These are phyloP conservation scores for Condylostoma magnum DNA, from an alignment of 169 alveolate species.

Conservation along the genomic window DNA sequence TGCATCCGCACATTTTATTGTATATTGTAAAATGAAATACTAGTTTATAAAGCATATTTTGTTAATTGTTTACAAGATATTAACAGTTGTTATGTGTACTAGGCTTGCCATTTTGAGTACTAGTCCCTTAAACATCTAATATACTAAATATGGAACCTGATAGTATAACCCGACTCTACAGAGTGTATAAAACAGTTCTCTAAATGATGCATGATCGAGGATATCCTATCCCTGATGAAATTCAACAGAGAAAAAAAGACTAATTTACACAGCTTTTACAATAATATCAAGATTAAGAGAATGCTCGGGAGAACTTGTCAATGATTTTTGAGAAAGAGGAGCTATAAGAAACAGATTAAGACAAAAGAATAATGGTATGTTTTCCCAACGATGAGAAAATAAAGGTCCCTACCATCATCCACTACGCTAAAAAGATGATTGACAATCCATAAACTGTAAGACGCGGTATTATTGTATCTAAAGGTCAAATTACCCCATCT, in stretches of 20 bases:
- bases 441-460: conserved; percentile 25
- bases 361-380: conserved; percentile 35
- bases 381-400: conserved; percentile 55
- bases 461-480: conserved; percentile 49
- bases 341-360: no score
- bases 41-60: no score
- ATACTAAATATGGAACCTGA: conserved; percentile 35
- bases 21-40: no score
- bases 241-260: no score
- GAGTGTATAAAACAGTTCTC: conserved; percentile 60
- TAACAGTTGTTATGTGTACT: no score
- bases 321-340: conserved; percentile 13
- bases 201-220: conserved; percentile 71
- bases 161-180: conserved; percentile 47
- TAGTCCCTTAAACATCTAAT: no score
- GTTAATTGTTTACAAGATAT: no score
- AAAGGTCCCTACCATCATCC: conserved; percentile 31
- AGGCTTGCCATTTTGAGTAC: no score
- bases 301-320: conserved; percentile 15
- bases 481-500: conserved; percentile 52
- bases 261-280: conserved; percentile 26
- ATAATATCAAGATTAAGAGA: conserved; percentile 4
- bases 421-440: conserved; percentile 39
- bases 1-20: no score
- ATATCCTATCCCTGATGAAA: conserved; percentile 34